Evolutionary conservation across 208 protist species (phyloP).

Genomic region (Trypanosoma congolense): DNA sequence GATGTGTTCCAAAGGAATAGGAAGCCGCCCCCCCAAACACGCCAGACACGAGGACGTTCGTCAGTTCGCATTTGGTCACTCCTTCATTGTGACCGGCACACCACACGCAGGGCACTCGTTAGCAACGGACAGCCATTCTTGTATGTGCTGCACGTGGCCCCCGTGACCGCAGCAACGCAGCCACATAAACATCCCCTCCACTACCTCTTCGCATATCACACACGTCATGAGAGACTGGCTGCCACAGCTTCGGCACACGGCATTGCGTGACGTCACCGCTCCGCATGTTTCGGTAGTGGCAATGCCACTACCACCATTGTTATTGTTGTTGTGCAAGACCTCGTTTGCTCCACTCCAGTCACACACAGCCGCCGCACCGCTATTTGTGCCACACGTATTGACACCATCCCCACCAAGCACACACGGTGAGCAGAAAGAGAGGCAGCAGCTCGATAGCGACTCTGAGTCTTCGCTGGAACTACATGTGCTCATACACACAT

Average conservation of each 20-base stretch:
- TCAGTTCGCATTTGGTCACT: constrained; percentile 1
- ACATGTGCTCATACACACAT: neutral
- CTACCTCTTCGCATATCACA: constrained; percentile 77
- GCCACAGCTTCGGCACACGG: constrained; percentile 43
- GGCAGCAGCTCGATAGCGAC: neutral
- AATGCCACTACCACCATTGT: too few species aligned
- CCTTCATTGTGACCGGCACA: constrained; percentile 27
- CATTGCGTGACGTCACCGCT: constrained; percentile 37
- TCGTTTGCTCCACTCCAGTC: too few species aligned
- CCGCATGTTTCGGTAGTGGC: too few species aligned
- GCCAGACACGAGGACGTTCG: too few species aligned
- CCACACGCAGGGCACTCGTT: constrained; percentile 74
- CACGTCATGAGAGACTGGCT: constrained; percentile 52
- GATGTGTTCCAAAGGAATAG: neutral
- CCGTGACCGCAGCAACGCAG: constrained; percentile 80
- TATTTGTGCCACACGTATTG: too few species aligned
- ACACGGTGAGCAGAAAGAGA: neutral
- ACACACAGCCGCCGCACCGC: too few species aligned
- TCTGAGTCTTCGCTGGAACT: neutral
- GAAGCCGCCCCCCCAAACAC: too few species aligned
- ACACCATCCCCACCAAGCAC: neutral
- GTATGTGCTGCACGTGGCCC: constrained; percentile 75
- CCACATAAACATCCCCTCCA: constrained; percentile 82
- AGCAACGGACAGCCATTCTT: constrained; percentile 65
- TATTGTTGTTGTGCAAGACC: too few species aligned